Percentiles rank a stretch among this genome's conserved stretches.
phyloP scores from a whole-genome alignment of 768 basidiomycete genomes.

The Suillus paluster region DNA sequence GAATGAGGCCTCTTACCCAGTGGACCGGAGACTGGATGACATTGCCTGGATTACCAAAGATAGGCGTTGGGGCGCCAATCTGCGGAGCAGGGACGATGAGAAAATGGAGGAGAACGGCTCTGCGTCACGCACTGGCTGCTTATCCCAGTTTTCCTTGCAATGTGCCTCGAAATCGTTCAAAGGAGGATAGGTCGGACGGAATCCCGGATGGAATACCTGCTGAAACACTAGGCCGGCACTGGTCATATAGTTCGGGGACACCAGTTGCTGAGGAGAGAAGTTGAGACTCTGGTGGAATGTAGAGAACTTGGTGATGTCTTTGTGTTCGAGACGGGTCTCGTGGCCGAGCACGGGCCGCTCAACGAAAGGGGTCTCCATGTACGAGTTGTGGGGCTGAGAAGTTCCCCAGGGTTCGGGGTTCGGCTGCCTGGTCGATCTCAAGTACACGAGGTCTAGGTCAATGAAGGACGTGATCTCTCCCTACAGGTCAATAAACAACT shows the following conservation, averaged over 20 bases:
- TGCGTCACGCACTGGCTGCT: not conserved
- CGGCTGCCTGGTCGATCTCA: not conserved
- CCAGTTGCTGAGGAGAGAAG: slow-evolving; percentile 1
- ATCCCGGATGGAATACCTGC: not conserved
- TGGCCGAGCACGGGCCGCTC: not conserved
- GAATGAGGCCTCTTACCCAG: too few species aligned
- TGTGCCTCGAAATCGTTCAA: slow-evolving; percentile 10
- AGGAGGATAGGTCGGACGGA: not conserved
- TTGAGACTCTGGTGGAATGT: slow-evolving; percentile 8
- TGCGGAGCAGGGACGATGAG: too few species aligned
- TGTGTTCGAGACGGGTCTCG: slow-evolving; percentile 6
- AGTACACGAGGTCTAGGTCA: slow-evolving; percentile 9
- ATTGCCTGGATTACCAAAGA: not conserved
- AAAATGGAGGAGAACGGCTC: too few species aligned
- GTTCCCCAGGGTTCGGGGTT: slow-evolving; percentile 12
- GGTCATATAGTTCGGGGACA: slow-evolving; percentile 4
- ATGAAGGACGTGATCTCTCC: slow-evolving; percentile 8
- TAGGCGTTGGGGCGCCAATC: too few species aligned
- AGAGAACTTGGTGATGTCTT: not conserved
- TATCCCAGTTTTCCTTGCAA: slow-evolving; percentile 8
- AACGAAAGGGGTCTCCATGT: not conserved
- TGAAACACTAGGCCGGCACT: not conserved
- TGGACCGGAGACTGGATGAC: slow-evolving; percentile 1
- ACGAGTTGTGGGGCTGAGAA: slow-evolving; percentile 11
- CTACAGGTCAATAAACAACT: not conserved